Percentiles rank a stretch among this genome's conserved stretches.
These are phyloP conservation scores for Cyclotella kingstonii DNA, from an alignment of 108 stramenopile genomes.

Conservation along the genomic window DNA sequence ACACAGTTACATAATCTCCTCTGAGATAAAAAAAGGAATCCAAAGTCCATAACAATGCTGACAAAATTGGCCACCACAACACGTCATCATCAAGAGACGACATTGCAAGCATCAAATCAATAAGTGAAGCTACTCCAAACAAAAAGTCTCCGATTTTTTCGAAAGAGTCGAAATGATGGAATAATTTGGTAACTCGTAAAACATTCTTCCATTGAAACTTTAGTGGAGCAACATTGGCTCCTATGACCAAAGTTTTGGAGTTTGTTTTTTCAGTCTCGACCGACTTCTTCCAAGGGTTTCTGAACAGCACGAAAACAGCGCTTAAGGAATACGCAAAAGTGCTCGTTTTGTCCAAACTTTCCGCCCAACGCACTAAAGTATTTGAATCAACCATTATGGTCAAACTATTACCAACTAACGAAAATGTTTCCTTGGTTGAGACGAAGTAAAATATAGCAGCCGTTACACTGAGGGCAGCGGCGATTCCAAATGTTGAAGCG, in stretches of 20 bases:
- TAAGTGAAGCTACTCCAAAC: conserved; percentile 30
- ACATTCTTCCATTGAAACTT: conserved; percentile 3
- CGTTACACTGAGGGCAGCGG: conserved; percentile 19
- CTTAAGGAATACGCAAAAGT: conserved; percentile 31
- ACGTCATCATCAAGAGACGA: conserved; percentile 28
- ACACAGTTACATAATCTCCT: conserved; percentile 34
- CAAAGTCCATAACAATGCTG: conserved; percentile 26
- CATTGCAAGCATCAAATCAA: conserved; percentile 29
- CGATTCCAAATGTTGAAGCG: conserved; percentile 23
- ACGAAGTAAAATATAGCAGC: conserved; percentile 10
- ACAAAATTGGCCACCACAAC: conserved; percentile 30
- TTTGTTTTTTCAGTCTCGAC: not conserved
- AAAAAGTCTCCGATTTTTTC: conserved; percentile 33
- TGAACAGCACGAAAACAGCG: conserved; percentile 31
- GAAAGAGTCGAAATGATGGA: conserved; percentile 21
- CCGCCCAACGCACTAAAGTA: conserved; percentile 4
- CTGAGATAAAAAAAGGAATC: conserved; percentile 39
- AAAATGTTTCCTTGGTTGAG: conserved; percentile 1
- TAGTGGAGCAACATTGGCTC: too few species aligned
- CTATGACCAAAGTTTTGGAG: too few species aligned
- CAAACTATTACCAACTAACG: not conserved
- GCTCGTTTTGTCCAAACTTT: conserved; percentile 15
- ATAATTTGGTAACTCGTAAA: not conserved
- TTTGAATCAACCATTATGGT: not conserved
- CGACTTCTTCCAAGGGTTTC: conserved; percentile 14